These are phyloP conservation scores for Ulmus americana DNA, from an alignment of 331 rosid genomes.

Conservation along the genomic window DNA sequence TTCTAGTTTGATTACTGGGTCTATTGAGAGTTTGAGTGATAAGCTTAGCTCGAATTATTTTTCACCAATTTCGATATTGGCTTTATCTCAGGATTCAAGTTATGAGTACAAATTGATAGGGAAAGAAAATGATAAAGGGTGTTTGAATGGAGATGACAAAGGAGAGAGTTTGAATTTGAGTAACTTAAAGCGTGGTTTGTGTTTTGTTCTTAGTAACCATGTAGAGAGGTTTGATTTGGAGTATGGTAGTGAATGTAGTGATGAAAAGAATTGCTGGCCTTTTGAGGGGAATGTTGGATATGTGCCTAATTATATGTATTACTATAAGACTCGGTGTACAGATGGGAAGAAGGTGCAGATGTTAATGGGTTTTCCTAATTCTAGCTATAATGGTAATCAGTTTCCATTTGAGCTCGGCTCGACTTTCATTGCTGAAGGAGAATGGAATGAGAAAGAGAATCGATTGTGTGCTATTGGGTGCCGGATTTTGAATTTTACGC, in stretches of 20 bases:
- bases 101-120: slow-evolving; percentile 42
- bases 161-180: slow-evolving; percentile 30
- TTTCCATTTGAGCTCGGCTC: slow-evolving; percentile 53
- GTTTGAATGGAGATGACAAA: slow-evolving; percentile 31
- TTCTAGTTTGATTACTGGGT: slow-evolving; percentile 54
- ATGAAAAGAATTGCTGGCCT: slow-evolving; percentile 44
- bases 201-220: slow-evolving; percentile 30
- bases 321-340: slow-evolving; percentile 34
- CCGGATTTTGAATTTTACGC: slow-evolving; percentile 50
- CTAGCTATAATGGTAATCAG: slow-evolving; percentile 9
- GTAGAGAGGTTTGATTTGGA: slow-evolving; percentile 43
- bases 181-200: slow-evolving; percentile 24
- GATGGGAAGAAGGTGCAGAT: slow-evolving; percentile 49
- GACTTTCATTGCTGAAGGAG: slow-evolving; percentile 58
- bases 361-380: slow-evolving; percentile 52
- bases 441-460: slow-evolving; percentile 64
- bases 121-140: slow-evolving; percentile 31
- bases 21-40: slow-evolving; percentile 51
- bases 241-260: slow-evolving; percentile 48
- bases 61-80: slow-evolving; percentile 49
- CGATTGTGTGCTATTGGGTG: slow-evolving; percentile 53
- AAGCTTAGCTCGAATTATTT: slow-evolving; percentile 29
- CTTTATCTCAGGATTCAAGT: slow-evolving; percentile 33
- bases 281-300: slow-evolving; percentile 35
- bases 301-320: slow-evolving; percentile 42